A percentile compares a stretch with the other conserved stretches of the same genome.
Conservation (phyloP, 2,329 filamentous ascomycete species). For the Pyricularia grisea region DNA sequence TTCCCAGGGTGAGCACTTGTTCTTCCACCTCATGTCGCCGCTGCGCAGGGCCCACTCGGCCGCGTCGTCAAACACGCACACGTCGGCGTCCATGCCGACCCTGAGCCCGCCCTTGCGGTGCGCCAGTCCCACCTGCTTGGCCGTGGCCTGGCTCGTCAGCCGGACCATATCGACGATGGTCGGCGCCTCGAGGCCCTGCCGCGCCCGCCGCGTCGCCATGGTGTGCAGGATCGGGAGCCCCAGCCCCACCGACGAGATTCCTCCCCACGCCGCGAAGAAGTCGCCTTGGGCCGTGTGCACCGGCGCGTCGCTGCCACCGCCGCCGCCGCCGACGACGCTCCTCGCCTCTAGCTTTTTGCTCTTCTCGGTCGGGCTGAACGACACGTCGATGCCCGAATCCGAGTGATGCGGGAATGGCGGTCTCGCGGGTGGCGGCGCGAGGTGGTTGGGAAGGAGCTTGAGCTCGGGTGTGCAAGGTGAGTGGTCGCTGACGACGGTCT, state of each 20-base stretch:
- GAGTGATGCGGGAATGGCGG: slow-evolving; percentile 25
- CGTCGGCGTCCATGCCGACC: slow-evolving; percentile 78
- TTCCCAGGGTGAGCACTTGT: slow-evolving; percentile 87
- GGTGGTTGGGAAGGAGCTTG: slow-evolving; percentile 70
- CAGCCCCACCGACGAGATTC: slow-evolving; percentile 87
- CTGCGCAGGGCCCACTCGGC: slow-evolving; percentile 64
- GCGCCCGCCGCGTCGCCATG: slow-evolving; percentile 42
- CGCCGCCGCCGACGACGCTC: slow-evolving; percentile 12
- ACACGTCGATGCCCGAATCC: slow-evolving; percentile 45
- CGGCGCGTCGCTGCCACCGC: background rate
- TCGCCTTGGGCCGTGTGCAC: slow-evolving; percentile 46
- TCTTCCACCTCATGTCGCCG: slow-evolving; percentile 86
- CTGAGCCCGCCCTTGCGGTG: slow-evolving; percentile 72
- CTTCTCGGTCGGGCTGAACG: slow-evolving; percentile 14
- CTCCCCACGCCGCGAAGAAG: slow-evolving; percentile 95
- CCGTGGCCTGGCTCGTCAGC: slow-evolving; percentile 80
- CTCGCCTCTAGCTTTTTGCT: slow-evolving; percentile 8
- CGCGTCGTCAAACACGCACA: slow-evolving; percentile 87
- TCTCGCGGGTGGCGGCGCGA: slow-evolving; percentile 30
- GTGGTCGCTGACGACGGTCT: slow-evolving; percentile 90
- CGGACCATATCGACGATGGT: slow-evolving; percentile 70
- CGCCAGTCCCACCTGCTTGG: slow-evolving; percentile 76
- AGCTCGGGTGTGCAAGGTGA: slow-evolving; percentile 92
- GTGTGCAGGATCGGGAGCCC: slow-evolving; percentile 88
- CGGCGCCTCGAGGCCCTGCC: slow-evolving; percentile 7